Base-by-base conservation (phyloP, 306 rosid species). In the Lathyrus oleraceus region DNA sequence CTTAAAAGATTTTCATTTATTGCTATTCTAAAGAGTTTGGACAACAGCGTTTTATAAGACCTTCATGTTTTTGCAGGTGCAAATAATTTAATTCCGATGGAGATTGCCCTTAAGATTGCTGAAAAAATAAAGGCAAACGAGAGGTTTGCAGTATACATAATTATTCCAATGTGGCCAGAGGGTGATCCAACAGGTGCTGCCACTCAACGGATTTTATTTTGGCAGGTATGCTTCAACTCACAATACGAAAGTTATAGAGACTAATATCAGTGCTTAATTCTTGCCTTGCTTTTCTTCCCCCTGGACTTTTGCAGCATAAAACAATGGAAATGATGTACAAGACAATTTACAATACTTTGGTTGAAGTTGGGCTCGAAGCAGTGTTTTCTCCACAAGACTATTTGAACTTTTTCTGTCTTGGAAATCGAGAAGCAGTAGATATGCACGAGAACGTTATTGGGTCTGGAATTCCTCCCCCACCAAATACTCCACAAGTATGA, bases 351-450 rank as follows among this genome's bases (percentile, higher is more conserved):
- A 25, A 25, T 25, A 25, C 28, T 25, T 25, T 25, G 28, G 28
- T 25, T 25, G 28, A 25, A 25, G 28, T 25, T 25, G 28, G 28
- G 73, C 96, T 93, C 57, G 96, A 90, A 62, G 84, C 65, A 14
- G 84, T 86, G 45, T 82, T 47, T 86, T 80, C 88, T 70, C 98
- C 96, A 9, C 93, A 88, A 76, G 98, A 93, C 76, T 93, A 88
- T 81, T 75, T 93, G 78, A 93, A 90, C 86, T 93, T 93, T 75
- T 93, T 86, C 84, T 93, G 98, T 71, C 96, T 93, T 54, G 98
- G 98, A 19, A 93, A 86, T 60, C 93, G 98, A 27, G 98, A 93
- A 83, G 86, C 82, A 27, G 0, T 72, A 36, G 87, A 88, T 73
- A 81, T 72, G 66, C 28, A 75, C 45, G 85, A 84, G 9, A 68